These are phyloP conservation scores for Epichloe sylvatica DNA, from an alignment of 2,329 filamentous ascomycete genomes.

Conservation along the genomic window DNA sequence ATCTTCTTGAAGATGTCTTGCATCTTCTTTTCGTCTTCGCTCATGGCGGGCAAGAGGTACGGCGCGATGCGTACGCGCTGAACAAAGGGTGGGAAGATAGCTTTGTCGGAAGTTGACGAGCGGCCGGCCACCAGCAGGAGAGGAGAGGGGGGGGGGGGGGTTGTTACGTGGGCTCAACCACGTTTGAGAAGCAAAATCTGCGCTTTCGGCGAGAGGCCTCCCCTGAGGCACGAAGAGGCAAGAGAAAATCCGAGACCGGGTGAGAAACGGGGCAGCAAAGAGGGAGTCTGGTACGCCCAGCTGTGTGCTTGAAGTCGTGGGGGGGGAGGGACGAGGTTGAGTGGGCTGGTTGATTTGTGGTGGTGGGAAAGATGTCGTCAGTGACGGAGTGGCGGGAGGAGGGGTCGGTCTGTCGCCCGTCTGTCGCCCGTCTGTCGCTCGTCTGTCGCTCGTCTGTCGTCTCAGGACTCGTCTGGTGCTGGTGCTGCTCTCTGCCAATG, in stretches of 20 bases:
- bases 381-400: slow-evolving; percentile 16
- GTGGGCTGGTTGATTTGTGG: slow-evolving; percentile 7
- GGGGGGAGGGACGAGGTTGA: slow-evolving; percentile 8
- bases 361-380: slow-evolving; percentile 24
- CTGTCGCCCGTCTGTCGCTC: not conserved
- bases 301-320: slow-evolving; percentile 1
- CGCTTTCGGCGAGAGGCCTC: not conserved
- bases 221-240: not conserved
- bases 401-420: not conserved
- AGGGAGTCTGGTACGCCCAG: not conserved
- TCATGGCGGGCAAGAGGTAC: slow-evolving; percentile 35
- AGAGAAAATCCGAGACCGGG: not conserved
- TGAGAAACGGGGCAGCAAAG: not conserved
- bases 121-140: not conserved
- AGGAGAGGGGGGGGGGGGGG: not conserved
- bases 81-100: slow-evolving; percentile 12
- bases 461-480: not conserved
- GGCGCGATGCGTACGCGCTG: slow-evolving; percentile 27
- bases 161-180: not conserved
- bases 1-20: slow-evolving; percentile 92
- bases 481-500: not conserved
- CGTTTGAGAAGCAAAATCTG: not conserved
- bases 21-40: slow-evolving; percentile 49
- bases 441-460: too few species aligned
- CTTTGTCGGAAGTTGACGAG: not conserved